A percentile compares a stretch with the other conserved stretches of the same genome.
Evolutionary conservation across 768 basidiomycete species (phyloP).

Genomic region (Boletellus emodensis): DNA sequence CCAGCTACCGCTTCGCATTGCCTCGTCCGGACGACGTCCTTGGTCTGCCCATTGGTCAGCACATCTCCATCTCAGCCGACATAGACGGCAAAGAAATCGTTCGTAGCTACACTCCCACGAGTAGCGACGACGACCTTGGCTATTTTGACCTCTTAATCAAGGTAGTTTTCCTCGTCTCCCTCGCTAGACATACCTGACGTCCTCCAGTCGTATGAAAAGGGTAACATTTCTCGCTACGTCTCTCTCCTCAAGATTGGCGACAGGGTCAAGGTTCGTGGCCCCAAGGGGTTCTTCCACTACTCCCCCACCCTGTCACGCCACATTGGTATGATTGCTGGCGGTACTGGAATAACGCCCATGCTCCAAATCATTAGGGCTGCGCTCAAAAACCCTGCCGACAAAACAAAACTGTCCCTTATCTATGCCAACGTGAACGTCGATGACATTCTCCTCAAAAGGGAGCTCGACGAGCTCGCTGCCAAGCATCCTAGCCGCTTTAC

Average conservation of each 20-base stretch:
- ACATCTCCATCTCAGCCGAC: conserved; percentile 87
- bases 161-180: conserved; percentile 39
- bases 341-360: conserved; percentile 99
- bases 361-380: conserved; percentile 96
- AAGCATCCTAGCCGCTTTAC: conserved; percentile 66
- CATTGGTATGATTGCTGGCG: conserved; percentile 96
- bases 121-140: conserved; percentile 87
- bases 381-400: conserved; percentile 84
- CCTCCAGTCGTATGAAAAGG: conserved; percentile 86
- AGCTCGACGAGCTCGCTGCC: conserved; percentile 75
- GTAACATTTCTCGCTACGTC: conserved; percentile 91
- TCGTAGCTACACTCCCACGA: conserved; percentile 94
- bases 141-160: conserved; percentile 97
- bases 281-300: conserved; percentile 94
- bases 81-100: conserved; percentile 88
- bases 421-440: conserved; percentile 94
- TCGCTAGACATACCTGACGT: not conserved
- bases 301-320: conserved; percentile 63
- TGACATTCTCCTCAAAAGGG: conserved; percentile 87
- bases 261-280: conserved; percentile 87
- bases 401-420: conserved; percentile 79
- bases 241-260: conserved; percentile 82
- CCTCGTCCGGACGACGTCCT: conserved; percentile 72
- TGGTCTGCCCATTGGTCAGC: conserved; percentile 94
- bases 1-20: conserved; percentile 88